Conservation (phyloP, 768 basidiomycete genomes). For the Rhizopogon vesiculosus region DNA sequence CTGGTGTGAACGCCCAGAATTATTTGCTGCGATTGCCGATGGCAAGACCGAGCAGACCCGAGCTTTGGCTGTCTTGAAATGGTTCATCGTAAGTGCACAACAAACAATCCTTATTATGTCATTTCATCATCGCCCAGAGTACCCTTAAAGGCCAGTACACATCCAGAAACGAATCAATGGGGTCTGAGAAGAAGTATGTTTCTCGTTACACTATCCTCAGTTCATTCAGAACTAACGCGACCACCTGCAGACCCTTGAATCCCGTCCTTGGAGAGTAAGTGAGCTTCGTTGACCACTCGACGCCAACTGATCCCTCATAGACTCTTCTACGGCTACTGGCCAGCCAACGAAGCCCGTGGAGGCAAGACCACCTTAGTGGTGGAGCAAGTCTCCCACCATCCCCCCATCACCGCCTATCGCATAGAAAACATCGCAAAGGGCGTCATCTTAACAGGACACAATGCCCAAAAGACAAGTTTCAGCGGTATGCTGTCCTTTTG, state of each 20-base stretch:
- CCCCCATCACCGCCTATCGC: conserved; percentile 81
- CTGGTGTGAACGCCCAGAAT: conserved; percentile 92
- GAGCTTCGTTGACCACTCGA: neutral
- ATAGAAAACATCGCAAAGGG: conserved; percentile 81
- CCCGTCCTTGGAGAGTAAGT: conserved; percentile 91
- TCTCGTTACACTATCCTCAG: neutral
- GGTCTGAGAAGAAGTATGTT: conserved; percentile 93
- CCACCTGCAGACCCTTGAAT: conserved; percentile 72
- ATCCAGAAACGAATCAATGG: conserved; percentile 91
- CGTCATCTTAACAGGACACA: conserved; percentile 77
- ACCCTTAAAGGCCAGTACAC: conserved; percentile 96
- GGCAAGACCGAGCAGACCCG: conserved; percentile 71
- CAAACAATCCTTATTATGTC: no score
- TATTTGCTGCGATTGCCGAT: conserved; percentile 84
- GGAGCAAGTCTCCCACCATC: conserved; percentile 97
- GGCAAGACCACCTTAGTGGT: conserved; percentile 83
- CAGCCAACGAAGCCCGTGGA: conserved; percentile 56
- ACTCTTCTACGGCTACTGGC: conserved; percentile 89
- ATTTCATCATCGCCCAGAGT: conserved; percentile 38
- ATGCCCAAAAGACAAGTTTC: conserved; percentile 94
- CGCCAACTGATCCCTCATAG: conserved; percentile 27
- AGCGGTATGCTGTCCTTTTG: conserved; percentile 42
- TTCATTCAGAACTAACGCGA: conserved; percentile 8
- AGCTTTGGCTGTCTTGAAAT: conserved; percentile 76
- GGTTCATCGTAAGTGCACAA: conserved; percentile 77